These are phyloP conservation scores for Solioccasus polychromus DNA, from an alignment of 768 basidiomycete genomes.

Conservation along the genomic window DNA sequence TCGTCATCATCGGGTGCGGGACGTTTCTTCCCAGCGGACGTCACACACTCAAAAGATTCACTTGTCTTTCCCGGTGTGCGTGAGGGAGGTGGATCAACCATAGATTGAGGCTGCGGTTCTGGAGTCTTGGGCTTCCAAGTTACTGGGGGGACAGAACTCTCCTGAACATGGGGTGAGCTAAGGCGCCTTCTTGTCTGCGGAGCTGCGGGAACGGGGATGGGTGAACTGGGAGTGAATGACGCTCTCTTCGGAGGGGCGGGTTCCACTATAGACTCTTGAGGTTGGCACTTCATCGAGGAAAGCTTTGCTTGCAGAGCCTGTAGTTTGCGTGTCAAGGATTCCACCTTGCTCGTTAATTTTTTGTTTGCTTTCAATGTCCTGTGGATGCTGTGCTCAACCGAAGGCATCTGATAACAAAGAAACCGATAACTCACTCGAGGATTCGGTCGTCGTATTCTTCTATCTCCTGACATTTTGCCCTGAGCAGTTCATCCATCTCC, in stretches of 20 bases:
- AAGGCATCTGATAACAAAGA: constrained; percentile 4
- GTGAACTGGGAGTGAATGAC: constrained; percentile 11
- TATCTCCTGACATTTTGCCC: constrained; percentile 69
- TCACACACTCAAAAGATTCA: constrained; percentile 32
- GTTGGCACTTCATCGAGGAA: constrained; percentile 46
- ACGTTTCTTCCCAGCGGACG: constrained; percentile 62
- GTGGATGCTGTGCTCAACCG: constrained; percentile 5
- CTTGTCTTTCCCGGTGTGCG: constrained; percentile 47
- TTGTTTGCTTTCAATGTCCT: constrained; percentile 82
- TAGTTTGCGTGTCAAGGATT: constrained; percentile 68
- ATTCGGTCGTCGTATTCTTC: constrained; percentile 82
- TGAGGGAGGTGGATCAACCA: constrained; percentile 27
- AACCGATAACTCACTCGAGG: constrained; percentile 53
- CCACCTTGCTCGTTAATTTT: constrained; percentile 67
- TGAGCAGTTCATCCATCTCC: constrained; percentile 74
- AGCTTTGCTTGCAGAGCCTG: constrained; percentile 70
- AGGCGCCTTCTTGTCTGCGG: background rate
- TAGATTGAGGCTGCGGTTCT: constrained; percentile 33
- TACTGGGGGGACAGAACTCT: constrained; percentile 45
- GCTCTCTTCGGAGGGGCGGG: constrained; percentile 8
- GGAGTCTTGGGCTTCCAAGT: constrained; percentile 52
- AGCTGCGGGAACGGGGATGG: constrained; percentile 8
- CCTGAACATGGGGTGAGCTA: constrained; percentile 12
- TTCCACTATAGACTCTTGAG: constrained; percentile 14
- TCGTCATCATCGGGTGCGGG: constrained; percentile 79